Evolutionary conservation across 2,329 filamentous ascomycete genomes (phyloP).

Genomic region (Cladosporium sp.): DNA sequence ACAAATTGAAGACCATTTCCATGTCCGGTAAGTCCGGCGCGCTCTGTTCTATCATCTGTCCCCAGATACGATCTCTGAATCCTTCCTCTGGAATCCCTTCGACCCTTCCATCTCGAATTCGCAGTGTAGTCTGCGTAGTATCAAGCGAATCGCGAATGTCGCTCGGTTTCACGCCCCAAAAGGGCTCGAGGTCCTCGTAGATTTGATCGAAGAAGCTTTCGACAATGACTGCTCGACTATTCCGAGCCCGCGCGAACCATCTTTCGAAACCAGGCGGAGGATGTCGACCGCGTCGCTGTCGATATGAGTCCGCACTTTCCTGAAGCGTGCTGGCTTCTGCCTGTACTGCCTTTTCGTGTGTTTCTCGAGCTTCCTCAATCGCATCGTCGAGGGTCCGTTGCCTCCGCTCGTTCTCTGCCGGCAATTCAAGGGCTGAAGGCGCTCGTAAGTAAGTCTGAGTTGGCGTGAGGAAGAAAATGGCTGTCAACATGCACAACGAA

Average conservation of each 20-base stretch:
- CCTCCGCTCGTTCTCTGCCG: too few relatives aligned
- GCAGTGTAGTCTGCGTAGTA: slow-evolving; percentile 31
- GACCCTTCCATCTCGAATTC: slow-evolving; percentile 33
- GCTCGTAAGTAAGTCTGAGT: too few relatives aligned
- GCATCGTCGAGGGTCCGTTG: slow-evolving; percentile 1
- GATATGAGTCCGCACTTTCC: slow-evolving; percentile 29
- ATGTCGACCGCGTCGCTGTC: slow-evolving; percentile 36
- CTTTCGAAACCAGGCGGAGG: slow-evolving; percentile 44
- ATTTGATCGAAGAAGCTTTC: slow-evolving; percentile 47
- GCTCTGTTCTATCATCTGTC: slow-evolving; percentile 32
- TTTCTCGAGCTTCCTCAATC: background rate
- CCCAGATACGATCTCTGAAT: slow-evolving; percentile 24
- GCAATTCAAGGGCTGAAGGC: too few relatives aligned
- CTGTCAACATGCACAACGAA: background rate
- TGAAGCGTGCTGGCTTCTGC: background rate
- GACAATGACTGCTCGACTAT: slow-evolving; percentile 36
- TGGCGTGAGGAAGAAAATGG: background rate
- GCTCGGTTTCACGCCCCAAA: slow-evolving; percentile 38
- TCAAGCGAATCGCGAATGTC: slow-evolving; percentile 34
- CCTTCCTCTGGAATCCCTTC: slow-evolving; percentile 18
- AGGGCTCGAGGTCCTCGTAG: slow-evolving; percentile 42
- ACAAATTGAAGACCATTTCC: slow-evolving; percentile 54
- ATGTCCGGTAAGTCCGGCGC: slow-evolving; percentile 49
- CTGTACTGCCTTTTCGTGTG: background rate
- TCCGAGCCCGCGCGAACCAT: slow-evolving; percentile 40